Evolutionary conservation across 768 basidiomycete genomes (phyloP).

Genomic region (Clitopilus passeckerianus): DNA sequence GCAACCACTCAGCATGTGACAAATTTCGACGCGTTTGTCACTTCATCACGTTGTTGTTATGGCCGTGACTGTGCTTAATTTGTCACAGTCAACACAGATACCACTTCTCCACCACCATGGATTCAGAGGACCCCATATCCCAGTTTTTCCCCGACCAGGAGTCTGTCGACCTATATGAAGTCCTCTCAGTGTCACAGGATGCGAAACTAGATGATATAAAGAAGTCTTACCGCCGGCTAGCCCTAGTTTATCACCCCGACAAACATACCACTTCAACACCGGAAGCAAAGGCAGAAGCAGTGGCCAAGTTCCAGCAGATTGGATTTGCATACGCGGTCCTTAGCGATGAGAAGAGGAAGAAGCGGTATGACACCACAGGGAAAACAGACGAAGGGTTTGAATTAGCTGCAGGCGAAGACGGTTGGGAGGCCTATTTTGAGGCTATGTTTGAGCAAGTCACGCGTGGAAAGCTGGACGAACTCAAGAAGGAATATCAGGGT

Average conservation of each 20-base stretch:
- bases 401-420: conserved; percentile 68
- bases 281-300: conserved; percentile 59
- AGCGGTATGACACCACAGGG: conserved; percentile 82
- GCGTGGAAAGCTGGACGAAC: conserved; percentile 80
- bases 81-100: not conserved
- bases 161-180: conserved; percentile 70
- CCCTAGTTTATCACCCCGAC: conserved; percentile 85
- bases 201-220: conserved; percentile 68
- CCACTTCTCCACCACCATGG: conserved; percentile 37
- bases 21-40: not conserved
- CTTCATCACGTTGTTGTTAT: not conserved
- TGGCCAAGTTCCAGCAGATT: conserved; percentile 84
- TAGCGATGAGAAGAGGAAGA: conserved; percentile 68
- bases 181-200: conserved; percentile 52
- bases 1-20: too few relatives aligned
- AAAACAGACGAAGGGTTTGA: conserved; percentile 78
- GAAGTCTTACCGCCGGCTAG: conserved; percentile 80
- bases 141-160: conserved; percentile 78
- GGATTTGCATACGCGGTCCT: conserved; percentile 93
- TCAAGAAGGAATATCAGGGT: conserved; percentile 96
- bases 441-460: conserved; percentile 86
- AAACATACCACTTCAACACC: conserved; percentile 67
- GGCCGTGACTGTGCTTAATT: not conserved
- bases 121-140: conserved; percentile 64
- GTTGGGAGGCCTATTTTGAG: conserved; percentile 96